These are phyloP conservation scores for Clarireedia hainanense DNA, from an alignment of 2,329 filamentous ascomycete genomes.

Conservation along the genomic window DNA sequence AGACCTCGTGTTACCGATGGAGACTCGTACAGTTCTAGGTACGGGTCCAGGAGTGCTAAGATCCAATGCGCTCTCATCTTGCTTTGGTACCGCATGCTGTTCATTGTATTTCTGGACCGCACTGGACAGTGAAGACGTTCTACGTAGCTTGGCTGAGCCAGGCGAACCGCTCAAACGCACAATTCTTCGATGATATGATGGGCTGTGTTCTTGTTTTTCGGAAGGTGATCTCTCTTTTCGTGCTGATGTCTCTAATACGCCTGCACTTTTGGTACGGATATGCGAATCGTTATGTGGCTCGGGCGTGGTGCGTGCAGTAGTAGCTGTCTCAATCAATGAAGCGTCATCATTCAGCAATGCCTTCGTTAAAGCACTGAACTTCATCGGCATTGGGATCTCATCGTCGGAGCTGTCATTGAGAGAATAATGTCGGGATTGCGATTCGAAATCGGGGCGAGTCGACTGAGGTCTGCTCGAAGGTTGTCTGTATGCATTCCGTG, in stretches of 20 bases:
- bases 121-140: slow-evolving; percentile 24
- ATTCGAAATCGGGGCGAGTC: slow-evolving; percentile 14
- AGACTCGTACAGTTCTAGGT: slow-evolving; percentile 24
- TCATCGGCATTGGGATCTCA: slow-evolving; percentile 80
- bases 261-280: slow-evolving; percentile 14
- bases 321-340: slow-evolving; percentile 23
- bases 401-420: slow-evolving; percentile 88
- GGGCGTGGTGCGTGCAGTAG: slow-evolving; percentile 13
- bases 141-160: slow-evolving; percentile 20
- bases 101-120: slow-evolving; percentile 20
- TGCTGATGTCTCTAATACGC: neutral
- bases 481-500: slow-evolving; percentile 44
- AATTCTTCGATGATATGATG: slow-evolving; percentile 22
- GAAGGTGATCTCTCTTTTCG: slow-evolving; percentile 12
- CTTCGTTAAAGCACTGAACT: slow-evolving; percentile 87
- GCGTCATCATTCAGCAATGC: slow-evolving; percentile 63
- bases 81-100: slow-evolving; percentile 15
- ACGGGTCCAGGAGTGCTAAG: slow-evolving; percentile 27
- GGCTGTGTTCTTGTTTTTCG: slow-evolving; percentile 19
- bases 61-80: slow-evolving; percentile 23
- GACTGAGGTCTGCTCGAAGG: slow-evolving; percentile 38
- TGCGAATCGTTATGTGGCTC: slow-evolving; percentile 13
- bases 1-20: slow-evolving; percentile 20
- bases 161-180: slow-evolving; percentile 29
- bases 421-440: slow-evolving; percentile 37